These are phyloP conservation scores for Wickerhamiella kurtzmanii DNA, from an alignment of 805 yeast genomes.

Conservation along the genomic window DNA sequence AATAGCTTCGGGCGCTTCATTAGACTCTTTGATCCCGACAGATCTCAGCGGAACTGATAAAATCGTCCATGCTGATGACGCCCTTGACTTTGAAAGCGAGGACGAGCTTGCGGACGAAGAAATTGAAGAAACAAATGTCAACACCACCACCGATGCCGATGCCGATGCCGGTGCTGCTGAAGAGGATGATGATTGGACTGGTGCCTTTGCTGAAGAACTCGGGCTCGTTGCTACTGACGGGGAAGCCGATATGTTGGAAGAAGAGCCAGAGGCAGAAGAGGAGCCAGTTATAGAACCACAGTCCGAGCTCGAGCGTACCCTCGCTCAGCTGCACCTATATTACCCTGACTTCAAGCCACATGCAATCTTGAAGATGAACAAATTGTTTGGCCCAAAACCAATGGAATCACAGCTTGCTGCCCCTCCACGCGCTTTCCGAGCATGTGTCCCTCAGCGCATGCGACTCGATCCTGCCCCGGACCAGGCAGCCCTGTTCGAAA, in stretches of 20 bases:
- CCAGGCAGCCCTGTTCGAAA: slow-evolving; percentile 36
- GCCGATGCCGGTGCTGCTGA: slow-evolving; percentile 10
- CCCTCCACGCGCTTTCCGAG: slow-evolving; percentile 29
- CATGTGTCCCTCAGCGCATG: slow-evolving; percentile 39
- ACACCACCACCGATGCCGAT: slow-evolving; percentile 17
- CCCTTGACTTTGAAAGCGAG: slow-evolving; percentile 86
- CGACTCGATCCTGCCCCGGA: slow-evolving; percentile 52
- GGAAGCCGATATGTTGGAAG: slow-evolving; percentile 4
- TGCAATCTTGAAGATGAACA: slow-evolving; percentile 48
- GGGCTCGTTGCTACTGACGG: slow-evolving; percentile 18
- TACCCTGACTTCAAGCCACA: slow-evolving; percentile 52
- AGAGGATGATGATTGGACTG: slow-evolving; percentile 20
- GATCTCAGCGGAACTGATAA: slow-evolving; percentile 34
- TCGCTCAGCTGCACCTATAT: slow-evolving; percentile 25
- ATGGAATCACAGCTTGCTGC: slow-evolving; percentile 36
- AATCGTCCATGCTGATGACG: slow-evolving; percentile 76
- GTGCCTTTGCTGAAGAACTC: slow-evolving; percentile 26
- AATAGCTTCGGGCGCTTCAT: slow-evolving; percentile 19
- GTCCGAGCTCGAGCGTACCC: no score
- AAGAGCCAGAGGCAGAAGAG: slow-evolving; percentile 12
- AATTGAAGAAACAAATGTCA: slow-evolving; percentile 22
- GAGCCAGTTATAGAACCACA: slow-evolving; percentile 10
- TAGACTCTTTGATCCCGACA: slow-evolving; percentile 22
- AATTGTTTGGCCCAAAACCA: slow-evolving; percentile 52
- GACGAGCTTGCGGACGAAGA: slow-evolving; percentile 93